Evolutionary conservation across 2,329 filamentous ascomycete species (phyloP).

Genomic region (Xylariaceae sp.): DNA sequence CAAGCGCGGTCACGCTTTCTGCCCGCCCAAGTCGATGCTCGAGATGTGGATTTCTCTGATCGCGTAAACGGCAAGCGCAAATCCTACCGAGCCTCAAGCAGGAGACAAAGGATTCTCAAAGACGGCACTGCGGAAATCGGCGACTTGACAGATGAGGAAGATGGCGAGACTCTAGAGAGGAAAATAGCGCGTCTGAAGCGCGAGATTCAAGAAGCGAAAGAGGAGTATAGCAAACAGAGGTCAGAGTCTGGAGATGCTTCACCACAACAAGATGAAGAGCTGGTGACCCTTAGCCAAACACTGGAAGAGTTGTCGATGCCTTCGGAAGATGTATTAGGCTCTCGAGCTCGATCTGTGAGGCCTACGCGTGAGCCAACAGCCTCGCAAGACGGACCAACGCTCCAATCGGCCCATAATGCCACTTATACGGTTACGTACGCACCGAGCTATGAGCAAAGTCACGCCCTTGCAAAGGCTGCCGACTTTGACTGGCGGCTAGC

Average conservation of each 20-base stretch:
- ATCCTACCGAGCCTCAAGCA: constrained; percentile 72
- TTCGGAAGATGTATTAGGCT: constrained; percentile 26
- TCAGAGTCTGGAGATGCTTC: constrained; percentile 40
- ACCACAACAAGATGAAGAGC: constrained; percentile 46
- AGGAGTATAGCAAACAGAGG: constrained; percentile 53
- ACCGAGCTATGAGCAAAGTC: constrained; percentile 59
- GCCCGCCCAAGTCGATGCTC: constrained; percentile 68
- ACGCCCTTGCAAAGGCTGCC: constrained; percentile 72
- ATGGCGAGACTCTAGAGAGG: constrained; percentile 69
- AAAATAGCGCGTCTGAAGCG: constrained; percentile 77
- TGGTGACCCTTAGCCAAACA: constrained; percentile 65
- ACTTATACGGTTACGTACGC: constrained; percentile 63
- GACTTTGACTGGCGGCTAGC: constrained; percentile 81
- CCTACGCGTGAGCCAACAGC: constrained; percentile 25
- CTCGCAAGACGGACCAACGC: constrained; percentile 17
- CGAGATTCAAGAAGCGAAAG: constrained; percentile 50
- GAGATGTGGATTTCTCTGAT: constrained; percentile 82
- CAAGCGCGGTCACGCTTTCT: constrained; percentile 77
- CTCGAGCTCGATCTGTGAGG: constrained; percentile 22
- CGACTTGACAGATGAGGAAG: constrained; percentile 63
- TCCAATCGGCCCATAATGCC: constrained; percentile 32
- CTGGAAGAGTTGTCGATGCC: constrained; percentile 58
- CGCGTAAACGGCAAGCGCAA: constrained; percentile 76
- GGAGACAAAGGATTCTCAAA: constrained; percentile 57
- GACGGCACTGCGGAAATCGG: constrained; percentile 64